Evolutionary conservation across 2,329 filamentous ascomycete species (phyloP).

Genomic region (Shiraia sp.): DNA sequence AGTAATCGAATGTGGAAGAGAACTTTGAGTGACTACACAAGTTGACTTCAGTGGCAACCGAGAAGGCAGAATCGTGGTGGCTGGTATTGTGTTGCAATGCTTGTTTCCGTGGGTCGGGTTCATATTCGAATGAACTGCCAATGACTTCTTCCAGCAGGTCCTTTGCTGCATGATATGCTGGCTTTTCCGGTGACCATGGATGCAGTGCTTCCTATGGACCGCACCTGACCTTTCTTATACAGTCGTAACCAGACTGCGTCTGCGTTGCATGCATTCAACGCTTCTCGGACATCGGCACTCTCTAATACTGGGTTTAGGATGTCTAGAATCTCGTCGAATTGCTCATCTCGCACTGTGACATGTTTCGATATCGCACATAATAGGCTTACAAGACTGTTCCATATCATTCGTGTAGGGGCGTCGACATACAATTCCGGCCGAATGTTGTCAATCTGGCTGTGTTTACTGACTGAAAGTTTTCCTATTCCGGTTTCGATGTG

Average conservation of each 20-base stretch:
- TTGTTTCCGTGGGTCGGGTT: too few species aligned
- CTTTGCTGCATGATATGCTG: not conserved
- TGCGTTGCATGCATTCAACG: conserved; percentile 66
- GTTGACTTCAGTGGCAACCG: too few species aligned
- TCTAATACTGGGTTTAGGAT: conserved; percentile 55
- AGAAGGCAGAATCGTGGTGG: too few species aligned
- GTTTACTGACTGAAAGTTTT: conserved; percentile 3
- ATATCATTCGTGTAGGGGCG: conserved; percentile 64
- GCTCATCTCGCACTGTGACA: conserved; percentile 67
- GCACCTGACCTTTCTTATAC: conserved; percentile 19
- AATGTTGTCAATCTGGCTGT: conserved; percentile 1
- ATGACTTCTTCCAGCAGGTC: conserved; percentile 11
- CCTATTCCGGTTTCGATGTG: conserved; percentile 9
- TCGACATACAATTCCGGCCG: conserved; percentile 50
- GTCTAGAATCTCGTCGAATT: conserved; percentile 72
- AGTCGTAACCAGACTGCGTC: conserved; percentile 74
- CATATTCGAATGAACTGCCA: conserved; percentile 13
- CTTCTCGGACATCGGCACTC: conserved; percentile 55
- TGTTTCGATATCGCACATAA: conserved; percentile 64
- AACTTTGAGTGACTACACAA: too few species aligned
- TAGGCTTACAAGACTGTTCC: conserved; percentile 64
- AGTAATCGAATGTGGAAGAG: too few species aligned
- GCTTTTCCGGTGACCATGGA: too few species aligned
- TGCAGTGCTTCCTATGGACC: not conserved
- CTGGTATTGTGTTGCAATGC: too few species aligned